A percentile compares a stretch with the other conserved stretches of the same genome.
Evolutionary conservation across 768 basidiomycete species (phyloP).

Genomic region (Termitomyces sp.): DNA sequence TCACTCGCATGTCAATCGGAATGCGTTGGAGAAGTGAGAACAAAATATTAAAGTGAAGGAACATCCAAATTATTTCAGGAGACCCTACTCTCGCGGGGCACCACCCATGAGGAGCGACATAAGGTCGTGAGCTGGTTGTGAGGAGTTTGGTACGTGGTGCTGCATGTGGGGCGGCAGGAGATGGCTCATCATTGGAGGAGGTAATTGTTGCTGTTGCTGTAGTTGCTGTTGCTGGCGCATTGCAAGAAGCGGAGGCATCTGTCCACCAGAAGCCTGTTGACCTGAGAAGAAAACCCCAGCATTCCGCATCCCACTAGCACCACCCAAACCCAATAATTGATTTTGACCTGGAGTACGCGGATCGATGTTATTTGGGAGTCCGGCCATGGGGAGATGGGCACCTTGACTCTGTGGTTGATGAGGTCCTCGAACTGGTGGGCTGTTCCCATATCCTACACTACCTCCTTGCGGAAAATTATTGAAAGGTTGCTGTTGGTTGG

Average conservation of each 20-base stretch:
- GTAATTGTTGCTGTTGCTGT: conserved; percentile 49
- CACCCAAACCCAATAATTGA: conserved; percentile 44
- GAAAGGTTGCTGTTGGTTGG: conserved; percentile 41
- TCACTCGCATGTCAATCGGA: conserved; percentile 2
- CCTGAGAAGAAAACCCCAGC: conserved; percentile 42
- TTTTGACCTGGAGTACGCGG: conserved; percentile 46
- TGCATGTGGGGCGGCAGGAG: conserved; percentile 55
- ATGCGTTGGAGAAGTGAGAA: background rate
- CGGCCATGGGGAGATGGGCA: conserved; percentile 43
- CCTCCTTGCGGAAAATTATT: conserved; percentile 46
- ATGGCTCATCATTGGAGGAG: conserved; percentile 46
- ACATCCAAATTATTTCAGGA: conserved; percentile 5
- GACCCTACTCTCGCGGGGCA: conserved; percentile 54
- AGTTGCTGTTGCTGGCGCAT: conserved; percentile 49
- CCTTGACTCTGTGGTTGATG: conserved; percentile 46
- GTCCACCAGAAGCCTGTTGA: conserved; percentile 39
- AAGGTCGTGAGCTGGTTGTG: conserved; percentile 64
- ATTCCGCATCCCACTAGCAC: conserved; percentile 39
- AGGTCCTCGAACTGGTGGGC: conserved; percentile 48
- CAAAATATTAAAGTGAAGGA: conserved; percentile 6
- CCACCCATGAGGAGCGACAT: conserved; percentile 84
- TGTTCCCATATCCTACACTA: conserved; percentile 38
- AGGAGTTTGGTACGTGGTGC: conserved; percentile 38
- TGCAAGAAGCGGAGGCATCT: conserved; percentile 38
- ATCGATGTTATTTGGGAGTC: conserved; percentile 51